Conservation (phyloP, 257 asterid genomes). For the Fraxinus quadrangulata region DNA sequence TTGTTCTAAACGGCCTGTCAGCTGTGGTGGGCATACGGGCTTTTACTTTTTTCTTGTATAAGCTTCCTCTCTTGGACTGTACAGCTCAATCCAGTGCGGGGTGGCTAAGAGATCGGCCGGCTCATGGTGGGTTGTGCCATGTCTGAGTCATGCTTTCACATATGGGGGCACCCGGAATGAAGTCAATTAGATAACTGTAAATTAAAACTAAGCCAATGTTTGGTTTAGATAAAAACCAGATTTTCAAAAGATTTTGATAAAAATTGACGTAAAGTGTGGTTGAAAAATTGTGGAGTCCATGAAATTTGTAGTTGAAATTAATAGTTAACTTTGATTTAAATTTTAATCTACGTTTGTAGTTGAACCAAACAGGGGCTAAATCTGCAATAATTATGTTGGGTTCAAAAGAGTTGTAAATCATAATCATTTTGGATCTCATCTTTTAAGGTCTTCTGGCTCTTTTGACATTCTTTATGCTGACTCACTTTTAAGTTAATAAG, state of each 20-base stretch:
- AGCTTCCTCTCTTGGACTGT: neutral
- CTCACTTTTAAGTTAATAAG: neutral
- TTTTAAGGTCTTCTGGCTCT: neutral
- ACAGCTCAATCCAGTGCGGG: neutral
- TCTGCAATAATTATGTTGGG: neutral
- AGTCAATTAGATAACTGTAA: neutral
- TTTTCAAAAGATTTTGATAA: no score
- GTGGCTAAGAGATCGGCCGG: neutral
- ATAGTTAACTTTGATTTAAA: no score
- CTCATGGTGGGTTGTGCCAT: neutral
- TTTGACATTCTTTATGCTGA: neutral
- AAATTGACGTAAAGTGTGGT: no score
- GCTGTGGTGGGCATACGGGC: neutral
- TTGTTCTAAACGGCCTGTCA: no score
- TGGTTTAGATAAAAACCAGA: no score
- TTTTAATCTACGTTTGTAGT: no score
- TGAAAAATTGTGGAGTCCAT: no score
- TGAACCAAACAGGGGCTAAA: neutral
- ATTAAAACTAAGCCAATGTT: no score
- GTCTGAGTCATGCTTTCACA: neutral
- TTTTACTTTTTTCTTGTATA: neutral
- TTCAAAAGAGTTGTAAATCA: neutral
- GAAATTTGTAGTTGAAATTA: no score
- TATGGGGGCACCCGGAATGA: neutral
- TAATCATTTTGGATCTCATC: neutral